These are phyloP conservation scores for Cyclocybe cylindracea DNA, from an alignment of 768 basidiomycete genomes.

Conservation along the genomic window DNA sequence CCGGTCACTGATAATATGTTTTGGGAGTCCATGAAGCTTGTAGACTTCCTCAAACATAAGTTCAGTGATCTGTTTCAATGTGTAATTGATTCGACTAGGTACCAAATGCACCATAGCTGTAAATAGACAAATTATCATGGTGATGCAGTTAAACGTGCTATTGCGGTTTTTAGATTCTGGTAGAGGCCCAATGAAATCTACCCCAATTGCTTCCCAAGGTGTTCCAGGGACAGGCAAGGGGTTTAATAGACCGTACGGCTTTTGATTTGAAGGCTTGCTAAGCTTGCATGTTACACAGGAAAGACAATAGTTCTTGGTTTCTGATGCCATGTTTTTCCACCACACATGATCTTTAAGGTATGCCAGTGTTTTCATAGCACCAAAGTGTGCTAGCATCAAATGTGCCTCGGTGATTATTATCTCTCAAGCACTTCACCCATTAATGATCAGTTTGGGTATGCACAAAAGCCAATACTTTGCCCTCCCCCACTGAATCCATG, in stretches of 20 bases:
- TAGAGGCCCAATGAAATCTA: slow-evolving; percentile 21
- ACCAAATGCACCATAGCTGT: slow-evolving; percentile 23
- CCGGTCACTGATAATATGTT: slow-evolving; percentile 38
- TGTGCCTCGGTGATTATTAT: slow-evolving; percentile 38
- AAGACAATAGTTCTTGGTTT: slow-evolving; percentile 28
- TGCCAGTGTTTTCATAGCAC: slow-evolving; percentile 29
- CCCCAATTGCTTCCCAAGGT: slow-evolving; percentile 27
- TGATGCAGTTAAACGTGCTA: slow-evolving; percentile 22
- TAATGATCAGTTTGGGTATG: slow-evolving; percentile 21
- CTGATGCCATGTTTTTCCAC: slow-evolving; percentile 36
- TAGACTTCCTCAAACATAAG: slow-evolving; percentile 35
- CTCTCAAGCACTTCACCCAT: slow-evolving; percentile 22
- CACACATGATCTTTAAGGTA: slow-evolving; percentile 35
- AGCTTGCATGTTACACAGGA: slow-evolving; percentile 21
- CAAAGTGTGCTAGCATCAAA: slow-evolving; percentile 38
- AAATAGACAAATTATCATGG: slow-evolving; percentile 27
- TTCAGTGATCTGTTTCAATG: slow-evolving; percentile 34
- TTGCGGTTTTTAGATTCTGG: slow-evolving; percentile 19
- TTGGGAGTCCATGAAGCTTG: slow-evolving; percentile 39
- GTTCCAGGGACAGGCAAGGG: slow-evolving; percentile 20
- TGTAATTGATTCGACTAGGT: slow-evolving; percentile 27
- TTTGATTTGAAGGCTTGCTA: slow-evolving; percentile 25
- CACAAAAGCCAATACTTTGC: too few relatives aligned
- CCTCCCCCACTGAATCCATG: too few relatives aligned
- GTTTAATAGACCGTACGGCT: slow-evolving; percentile 25